Evolutionary conservation across 805 yeast genomes (phyloP), one percentile per base, ranked within the genome.

Genomic region (Zygotorulaspora florentina): DNA sequence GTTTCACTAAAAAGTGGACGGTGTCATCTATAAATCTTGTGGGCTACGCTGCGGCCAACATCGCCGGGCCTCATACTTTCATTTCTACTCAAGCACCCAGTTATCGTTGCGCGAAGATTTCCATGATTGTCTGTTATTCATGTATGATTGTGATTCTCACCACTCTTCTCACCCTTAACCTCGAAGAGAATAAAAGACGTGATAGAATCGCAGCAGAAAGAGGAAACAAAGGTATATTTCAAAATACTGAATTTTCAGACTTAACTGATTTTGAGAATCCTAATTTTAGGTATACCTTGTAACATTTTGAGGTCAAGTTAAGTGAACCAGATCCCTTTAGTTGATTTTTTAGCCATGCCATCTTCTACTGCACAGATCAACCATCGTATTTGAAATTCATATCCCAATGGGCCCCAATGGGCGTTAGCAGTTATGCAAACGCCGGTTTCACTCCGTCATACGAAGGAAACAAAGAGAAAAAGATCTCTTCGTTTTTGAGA

Each of bases 31-130:
- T 79, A 25, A 73, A 73, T 42, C 72, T 83, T 62, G 67, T 83
- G 52, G 82, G 77, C 10, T 83, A 80, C 58, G 76, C 83, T 40
- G 72, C 75, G 38, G 85, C 85, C 16, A 79, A 81, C 59, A 68
- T 83, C 30, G 72, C 80, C 50, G 89, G 87, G 2, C 87, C 90
- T 2, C 87, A 82, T 59, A 71, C 83, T 13, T 84, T 83, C 67
- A 75, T 81, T 45, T 28, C 9, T 2, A 9, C 29, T 2, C 8
- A 18, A 36, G 79, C 76, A 12, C 87, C 87, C 6, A 55, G 61
- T 30, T 84, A 82, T 54, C 62, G 56, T 4, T 72, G 75, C 18
- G 83, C 80, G 3, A 76, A 76, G 51, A 67, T 70, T 31, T 67
- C 76, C 3, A 67, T 78, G 50, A 70, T 76, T 46, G 72, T 67